Conservation (phyloP, 345 rosid species). For the Ceriops tagal region DNA sequence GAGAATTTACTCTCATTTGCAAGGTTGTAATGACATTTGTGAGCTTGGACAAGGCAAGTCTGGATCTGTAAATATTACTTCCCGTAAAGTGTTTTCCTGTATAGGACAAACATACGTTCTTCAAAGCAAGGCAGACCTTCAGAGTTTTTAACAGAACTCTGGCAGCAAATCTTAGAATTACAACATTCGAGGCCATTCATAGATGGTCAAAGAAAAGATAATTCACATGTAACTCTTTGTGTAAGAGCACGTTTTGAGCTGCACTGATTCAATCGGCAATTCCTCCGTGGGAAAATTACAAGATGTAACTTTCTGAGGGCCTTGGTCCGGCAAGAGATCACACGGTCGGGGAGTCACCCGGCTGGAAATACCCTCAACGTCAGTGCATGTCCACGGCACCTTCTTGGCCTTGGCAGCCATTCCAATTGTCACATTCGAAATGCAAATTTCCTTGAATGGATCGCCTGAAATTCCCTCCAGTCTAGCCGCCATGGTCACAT, state of each 20-base stretch:
- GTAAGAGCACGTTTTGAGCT: constrained; percentile 52
- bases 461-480: constrained; percentile 60
- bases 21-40: constrained; percentile 2
- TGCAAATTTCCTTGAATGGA: constrained; percentile 63
- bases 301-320: constrained; percentile 28
- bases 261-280: constrained; percentile 61
- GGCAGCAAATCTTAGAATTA: background rate
- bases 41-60: background rate
- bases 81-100: background rate
- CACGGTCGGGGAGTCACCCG: constrained; percentile 56
- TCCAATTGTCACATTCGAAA: constrained; percentile 58
- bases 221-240: constrained; percentile 27
- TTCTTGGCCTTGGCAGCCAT: constrained; percentile 57
- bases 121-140: background rate
- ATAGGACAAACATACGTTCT: no score
- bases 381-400: constrained; percentile 63
- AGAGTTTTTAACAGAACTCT: background rate
- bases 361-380: constrained; percentile 51
- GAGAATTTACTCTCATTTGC: background rate
- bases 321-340: constrained; percentile 43
- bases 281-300: constrained; percentile 62
- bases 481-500: constrained; percentile 61
- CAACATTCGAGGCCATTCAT: background rate
- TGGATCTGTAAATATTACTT: background rate
- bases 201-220: background rate